These are phyloP conservation scores for Cydonia oblonga DNA, from an alignment of 331 rosid genomes.

Conservation along the genomic window DNA sequence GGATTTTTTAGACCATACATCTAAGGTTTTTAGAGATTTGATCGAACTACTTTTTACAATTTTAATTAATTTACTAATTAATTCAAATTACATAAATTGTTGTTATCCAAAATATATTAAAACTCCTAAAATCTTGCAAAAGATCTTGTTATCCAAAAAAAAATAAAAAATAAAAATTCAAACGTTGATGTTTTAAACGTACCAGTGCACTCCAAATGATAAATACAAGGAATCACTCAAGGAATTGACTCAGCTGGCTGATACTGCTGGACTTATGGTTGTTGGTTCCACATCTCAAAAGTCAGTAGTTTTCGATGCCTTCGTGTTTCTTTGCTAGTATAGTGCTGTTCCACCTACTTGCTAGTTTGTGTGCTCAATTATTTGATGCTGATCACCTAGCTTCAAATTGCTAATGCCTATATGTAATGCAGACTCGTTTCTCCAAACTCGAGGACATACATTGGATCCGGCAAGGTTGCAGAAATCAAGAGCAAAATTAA, in stretches of 20 bases:
- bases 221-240: constrained; percentile 46
- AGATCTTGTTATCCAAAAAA: too few species aligned
- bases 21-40: too few species aligned
- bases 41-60: too few species aligned
- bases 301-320: constrained; percentile 14
- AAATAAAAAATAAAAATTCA: too few species aligned
- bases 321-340: background rate
- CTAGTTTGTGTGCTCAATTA: background rate
- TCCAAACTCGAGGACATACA: constrained; percentile 86
- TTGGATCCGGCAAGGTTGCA: constrained; percentile 90
- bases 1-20: too few species aligned
- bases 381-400: background rate
- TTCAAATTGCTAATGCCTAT: constrained; percentile 5
- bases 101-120: too few species aligned
- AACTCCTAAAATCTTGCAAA: too few species aligned
- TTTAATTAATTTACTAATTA: too few species aligned
- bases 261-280: constrained; percentile 82
- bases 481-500: constrained; percentile 75
- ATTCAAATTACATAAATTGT: too few species aligned
- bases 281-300: constrained; percentile 80
- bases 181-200: too few species aligned
- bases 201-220: too few species aligned
- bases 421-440: constrained; percentile 52
- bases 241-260: constrained; percentile 75
- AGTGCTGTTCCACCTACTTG: background rate